phyloP scores from a whole-genome alignment of 2,329 filamentous ascomycete genomes.

The Aureobasidium sp. region DNA sequence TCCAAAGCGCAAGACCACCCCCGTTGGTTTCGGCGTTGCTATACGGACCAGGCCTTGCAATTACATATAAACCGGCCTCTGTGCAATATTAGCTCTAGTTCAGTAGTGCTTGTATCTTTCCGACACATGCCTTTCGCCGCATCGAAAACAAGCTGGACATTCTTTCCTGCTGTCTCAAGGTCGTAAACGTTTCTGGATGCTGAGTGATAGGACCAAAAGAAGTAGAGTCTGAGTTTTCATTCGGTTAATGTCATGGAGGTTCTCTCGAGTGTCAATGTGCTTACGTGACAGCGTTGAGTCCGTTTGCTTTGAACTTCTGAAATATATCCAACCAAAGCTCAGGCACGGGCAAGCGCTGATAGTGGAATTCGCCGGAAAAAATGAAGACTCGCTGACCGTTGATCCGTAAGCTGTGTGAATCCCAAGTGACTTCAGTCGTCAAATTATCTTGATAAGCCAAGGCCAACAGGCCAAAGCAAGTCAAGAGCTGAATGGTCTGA shows the following conservation, averaged over 20 bases:
- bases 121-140: no score
- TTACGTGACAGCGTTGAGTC: slow-evolving; percentile 45
- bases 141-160: slow-evolving; percentile 46
- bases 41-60: slow-evolving; percentile 50
- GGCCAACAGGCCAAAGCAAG: no score
- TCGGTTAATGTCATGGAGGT: no score
- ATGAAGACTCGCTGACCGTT: slow-evolving; percentile 46
- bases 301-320: slow-evolving; percentile 46
- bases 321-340: slow-evolving; percentile 45
- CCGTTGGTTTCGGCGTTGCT: slow-evolving; percentile 56
- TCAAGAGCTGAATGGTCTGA: no score
- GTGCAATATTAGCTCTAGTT: no score
- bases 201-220: slow-evolving; percentile 25
- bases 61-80: no score
- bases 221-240: slow-evolving; percentile 24
- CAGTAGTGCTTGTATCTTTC: no score
- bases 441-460: no score
- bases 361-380: slow-evolving; percentile 49
- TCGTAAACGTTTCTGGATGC: slow-evolving; percentile 29
- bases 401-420: slow-evolving; percentile 47
- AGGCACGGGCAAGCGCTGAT: slow-evolving; percentile 45
- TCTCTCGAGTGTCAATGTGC: no score
- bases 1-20: slow-evolving; percentile 56
- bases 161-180: slow-evolving; percentile 47
- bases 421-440: slow-evolving; percentile 46